Percentiles rank a stretch among this genome's conserved stretches.
phyloP scores from a whole-genome alignment of 106 monocot genomes.

The Dendrobium huoshanense region DNA sequence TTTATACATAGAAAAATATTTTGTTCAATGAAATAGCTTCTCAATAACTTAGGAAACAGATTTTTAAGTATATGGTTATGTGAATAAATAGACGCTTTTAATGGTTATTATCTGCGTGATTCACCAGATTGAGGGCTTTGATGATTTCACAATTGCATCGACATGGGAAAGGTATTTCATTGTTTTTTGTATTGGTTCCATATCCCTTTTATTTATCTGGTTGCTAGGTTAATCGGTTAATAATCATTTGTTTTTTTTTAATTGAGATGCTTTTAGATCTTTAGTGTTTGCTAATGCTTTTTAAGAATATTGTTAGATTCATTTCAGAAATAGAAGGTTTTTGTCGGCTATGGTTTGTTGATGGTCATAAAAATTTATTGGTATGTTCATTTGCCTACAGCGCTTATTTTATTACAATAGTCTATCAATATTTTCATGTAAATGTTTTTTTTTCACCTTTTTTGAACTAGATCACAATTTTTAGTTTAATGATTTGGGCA shows the following conservation, averaged over 20 bases:
- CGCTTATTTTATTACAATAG: neutral
- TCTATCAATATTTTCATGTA: neutral
- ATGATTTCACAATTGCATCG: constrained; percentile 97
- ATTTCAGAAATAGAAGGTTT: constrained; percentile 90
- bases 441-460: neutral
- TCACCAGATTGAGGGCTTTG: constrained; percentile 77
- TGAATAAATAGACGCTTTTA: neutral
- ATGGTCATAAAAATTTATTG: constrained; percentile 78
- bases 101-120: neutral
- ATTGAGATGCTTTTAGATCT: neutral
- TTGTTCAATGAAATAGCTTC: neutral
- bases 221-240: neutral
- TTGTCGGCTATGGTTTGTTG: constrained; percentile 80
- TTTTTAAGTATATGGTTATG: neutral
- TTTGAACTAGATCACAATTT: neutral
- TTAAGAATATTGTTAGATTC: constrained; percentile 45
- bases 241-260: neutral
- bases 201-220: neutral
- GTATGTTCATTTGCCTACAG: constrained; percentile 26
- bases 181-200: neutral
- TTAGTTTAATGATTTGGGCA: neutral
- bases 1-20: neutral
- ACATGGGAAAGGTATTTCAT: constrained; percentile 88
- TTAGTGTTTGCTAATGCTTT: neutral
- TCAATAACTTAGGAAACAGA: neutral